These are phyloP conservation scores for Hemileccinum rubropunctum DNA, from an alignment of 768 basidiomycete species.

Conservation along the genomic window DNA sequence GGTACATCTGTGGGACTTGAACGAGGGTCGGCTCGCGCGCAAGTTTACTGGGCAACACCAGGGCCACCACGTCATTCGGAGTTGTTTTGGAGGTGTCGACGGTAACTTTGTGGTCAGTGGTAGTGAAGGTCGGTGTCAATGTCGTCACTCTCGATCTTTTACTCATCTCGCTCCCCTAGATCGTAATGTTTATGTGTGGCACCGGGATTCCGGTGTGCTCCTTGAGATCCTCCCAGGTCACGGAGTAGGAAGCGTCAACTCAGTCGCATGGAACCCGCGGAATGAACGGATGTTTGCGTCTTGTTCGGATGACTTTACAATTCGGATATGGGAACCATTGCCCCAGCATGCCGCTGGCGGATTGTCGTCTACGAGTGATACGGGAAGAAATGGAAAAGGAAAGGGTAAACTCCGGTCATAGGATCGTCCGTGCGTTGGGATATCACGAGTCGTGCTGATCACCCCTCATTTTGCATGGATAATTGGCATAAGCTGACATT, in stretches of 20 bases:
- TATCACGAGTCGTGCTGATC: constrained; percentile 16
- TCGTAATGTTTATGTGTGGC: constrained; percentile 93
- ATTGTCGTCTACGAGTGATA: constrained; percentile 18
- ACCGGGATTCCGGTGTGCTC: constrained; percentile 76
- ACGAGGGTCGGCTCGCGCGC: constrained; percentile 63
- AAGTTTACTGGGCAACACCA: constrained; percentile 88
- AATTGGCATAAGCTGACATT: constrained; percentile 27
- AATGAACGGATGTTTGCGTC: constrained; percentile 93
- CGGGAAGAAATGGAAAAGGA: constrained; percentile 48
- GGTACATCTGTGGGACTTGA: constrained; percentile 83
- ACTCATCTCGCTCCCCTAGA: constrained; percentile 49
- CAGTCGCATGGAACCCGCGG: constrained; percentile 93
- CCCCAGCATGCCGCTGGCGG: constrained; percentile 21
- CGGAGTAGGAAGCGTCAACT: constrained; percentile 87
- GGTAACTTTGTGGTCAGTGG: constrained; percentile 90
- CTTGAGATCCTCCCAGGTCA: constrained; percentile 91
- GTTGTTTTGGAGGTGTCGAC: constrained; percentile 90
- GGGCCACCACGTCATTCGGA: constrained; percentile 80
- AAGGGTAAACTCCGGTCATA: constrained; percentile 61
- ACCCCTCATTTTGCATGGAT: constrained; percentile 27
- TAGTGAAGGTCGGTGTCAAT: constrained; percentile 73
- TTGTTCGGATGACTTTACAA: constrained; percentile 88
- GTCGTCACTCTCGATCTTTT: constrained; percentile 1
- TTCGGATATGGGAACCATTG: constrained; percentile 83
- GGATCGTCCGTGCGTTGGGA: constrained; percentile 22